Evolutionary conservation across 2,329 filamentous ascomycete species (phyloP), one percentile per base, ranked within the genome.

Genomic region (Chrysosporium keratinophilum): DNA sequence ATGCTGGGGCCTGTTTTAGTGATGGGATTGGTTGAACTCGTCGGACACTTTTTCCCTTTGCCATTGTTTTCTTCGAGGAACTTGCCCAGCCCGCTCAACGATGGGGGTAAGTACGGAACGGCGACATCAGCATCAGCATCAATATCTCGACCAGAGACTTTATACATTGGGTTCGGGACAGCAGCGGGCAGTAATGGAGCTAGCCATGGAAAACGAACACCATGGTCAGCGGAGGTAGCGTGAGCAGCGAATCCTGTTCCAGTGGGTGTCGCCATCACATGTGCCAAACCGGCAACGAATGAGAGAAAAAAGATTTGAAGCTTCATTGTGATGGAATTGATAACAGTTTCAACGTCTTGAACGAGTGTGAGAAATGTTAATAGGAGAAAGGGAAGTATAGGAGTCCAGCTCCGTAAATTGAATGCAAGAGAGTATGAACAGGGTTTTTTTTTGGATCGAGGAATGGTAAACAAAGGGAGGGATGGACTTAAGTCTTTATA

Each of bases 1-100:
- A 62, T 66, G 14, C 3, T 49, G 64, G n/a, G 62, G 62, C 23
- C 63, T 62, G 19, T n/a, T 7, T 6, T 34, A 40, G 11, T 28
- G 11, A 15, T 34, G 3, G 23, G n/a, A 61, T 43, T 51, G 49
- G 28, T 14, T 9, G 37, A 4, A 11, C 31, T 10, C 5, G 3
- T 40, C 12, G 34, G 23, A 33, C 34, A 12, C 10, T 19, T 28
- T 3, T 23, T 15, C 12, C n/a, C 17, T 44, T 47, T 47, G 9
- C 28, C 37, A 17, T 51, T n/a, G 12, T 17, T 40, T 14, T 40
- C 12, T 23, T n/a, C 9, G 17, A 49, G 46, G 14, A 37, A 49
- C 12, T 20, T 49, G 2, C 15, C 46, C 5, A 49, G 39, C 23
- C 46, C 46, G 23, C 17, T 14, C 19, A 48, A 19, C 5, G 5